Evolutionary conservation across 352 stramenopile species (phyloP).

Genomic region (Phytophthora gonapodyides): DNA sequence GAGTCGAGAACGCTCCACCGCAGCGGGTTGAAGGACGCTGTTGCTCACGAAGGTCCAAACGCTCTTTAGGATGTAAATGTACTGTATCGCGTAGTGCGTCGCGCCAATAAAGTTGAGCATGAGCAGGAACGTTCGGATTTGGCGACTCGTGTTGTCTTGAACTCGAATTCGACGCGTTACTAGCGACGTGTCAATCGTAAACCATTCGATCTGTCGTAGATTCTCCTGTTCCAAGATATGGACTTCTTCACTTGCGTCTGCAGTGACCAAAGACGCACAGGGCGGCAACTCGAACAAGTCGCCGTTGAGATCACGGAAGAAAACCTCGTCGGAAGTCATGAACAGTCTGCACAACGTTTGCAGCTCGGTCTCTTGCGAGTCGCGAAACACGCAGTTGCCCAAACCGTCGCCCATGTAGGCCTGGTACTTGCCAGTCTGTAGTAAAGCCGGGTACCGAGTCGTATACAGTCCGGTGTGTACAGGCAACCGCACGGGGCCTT

Average conservation of each 20-base stretch:
- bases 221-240: slow-evolving; percentile 25
- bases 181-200: slow-evolving; percentile 32
- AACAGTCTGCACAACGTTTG: slow-evolving; percentile 45
- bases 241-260: slow-evolving; percentile 8
- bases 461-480: slow-evolving; percentile 31
- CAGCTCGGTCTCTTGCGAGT: slow-evolving; percentile 36
- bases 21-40: slow-evolving; percentile 20
- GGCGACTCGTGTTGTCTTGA: slow-evolving; percentile 48
- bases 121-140: slow-evolving; percentile 40
- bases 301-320: slow-evolving; percentile 35
- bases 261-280: slow-evolving; percentile 18
- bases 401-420: slow-evolving; percentile 35
- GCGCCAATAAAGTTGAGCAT: slow-evolving; percentile 42
- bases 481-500: slow-evolving; percentile 35
- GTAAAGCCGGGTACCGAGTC: slow-evolving; percentile 17
- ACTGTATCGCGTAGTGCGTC: slow-evolving; percentile 37
- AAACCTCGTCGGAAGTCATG: slow-evolving; percentile 33
- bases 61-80: slow-evolving; percentile 34
- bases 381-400: slow-evolving; percentile 31
- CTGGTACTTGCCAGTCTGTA: slow-evolving; percentile 36
- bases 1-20: slow-evolving; percentile 12
- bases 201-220: slow-evolving; percentile 41
- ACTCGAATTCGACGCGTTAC: slow-evolving; percentile 36
- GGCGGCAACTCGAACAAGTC: slow-evolving; percentile 20
- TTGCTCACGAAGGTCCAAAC: slow-evolving; percentile 35